Evolutionary conservation across 1,139 yeast genomes (phyloP).

Genomic region (Taiozyma sp.): DNA sequence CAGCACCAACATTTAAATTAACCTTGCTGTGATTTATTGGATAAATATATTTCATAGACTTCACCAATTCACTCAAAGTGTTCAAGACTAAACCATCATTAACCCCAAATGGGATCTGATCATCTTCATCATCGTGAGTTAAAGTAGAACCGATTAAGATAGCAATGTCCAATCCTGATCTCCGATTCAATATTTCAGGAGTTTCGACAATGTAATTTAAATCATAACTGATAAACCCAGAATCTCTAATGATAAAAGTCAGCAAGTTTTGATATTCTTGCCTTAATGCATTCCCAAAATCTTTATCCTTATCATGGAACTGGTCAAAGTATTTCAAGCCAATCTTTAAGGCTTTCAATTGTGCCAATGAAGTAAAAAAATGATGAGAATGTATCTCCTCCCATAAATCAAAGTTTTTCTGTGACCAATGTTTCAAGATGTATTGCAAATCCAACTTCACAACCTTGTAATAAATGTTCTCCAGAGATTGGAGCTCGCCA

Average conservation of each 20-base stretch:
- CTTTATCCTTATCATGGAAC: constrained; percentile 31
- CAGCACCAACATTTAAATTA: constrained; percentile 52
- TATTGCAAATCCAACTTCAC: constrained; percentile 71
- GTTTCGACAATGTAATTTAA: constrained; percentile 65
- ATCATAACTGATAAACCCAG: constrained; percentile 41
- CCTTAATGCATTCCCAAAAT: constrained; percentile 12
- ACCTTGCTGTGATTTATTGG: constrained; percentile 61
- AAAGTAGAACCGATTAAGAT: constrained; percentile 64
- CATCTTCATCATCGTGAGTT: constrained; percentile 49
- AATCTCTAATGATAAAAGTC: constrained; percentile 30
- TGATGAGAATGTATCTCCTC: constrained; percentile 78
- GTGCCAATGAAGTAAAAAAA: constrained; percentile 75
- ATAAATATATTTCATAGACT: constrained; percentile 67
- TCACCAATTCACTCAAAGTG: constrained; percentile 52
- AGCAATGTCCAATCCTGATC: constrained; percentile 82
- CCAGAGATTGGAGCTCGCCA: constrained; percentile 16
- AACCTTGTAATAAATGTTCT: constrained; percentile 43
- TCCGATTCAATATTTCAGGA: constrained; percentile 43
- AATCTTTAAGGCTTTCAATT: constrained; percentile 59
- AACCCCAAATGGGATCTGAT: constrained; percentile 51
- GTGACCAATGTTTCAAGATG: constrained; percentile 58
- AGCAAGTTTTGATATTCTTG: constrained; percentile 15
- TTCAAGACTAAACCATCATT: constrained; percentile 51
- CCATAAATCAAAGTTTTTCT: constrained; percentile 83
- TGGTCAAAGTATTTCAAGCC: constrained; percentile 47